These are phyloP conservation scores for Beta corolliflora DNA, from an alignment of 179 eudicot genomes.

Conservation along the genomic window DNA sequence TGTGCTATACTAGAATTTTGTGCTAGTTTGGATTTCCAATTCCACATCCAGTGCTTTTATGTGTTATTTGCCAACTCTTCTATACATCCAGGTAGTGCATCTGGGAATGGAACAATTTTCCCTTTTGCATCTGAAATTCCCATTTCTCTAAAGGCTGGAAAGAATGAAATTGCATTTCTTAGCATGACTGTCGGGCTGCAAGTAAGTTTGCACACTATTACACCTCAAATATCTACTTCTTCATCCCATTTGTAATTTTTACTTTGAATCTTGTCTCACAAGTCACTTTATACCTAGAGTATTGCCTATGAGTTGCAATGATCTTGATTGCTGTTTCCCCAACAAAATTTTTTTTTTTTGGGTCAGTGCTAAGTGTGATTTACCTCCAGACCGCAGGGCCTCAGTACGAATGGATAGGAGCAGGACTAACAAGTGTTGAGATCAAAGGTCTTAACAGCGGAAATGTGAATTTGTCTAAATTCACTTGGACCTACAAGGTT, in stretches of 20 bases:
- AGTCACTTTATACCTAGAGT: too few relatives aligned
- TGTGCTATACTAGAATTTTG: background rate
- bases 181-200: slow-evolving; percentile 94
- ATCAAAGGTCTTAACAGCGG: slow-evolving; percentile 59
- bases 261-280: background rate
- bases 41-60: background rate
- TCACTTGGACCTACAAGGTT: slow-evolving; percentile 83
- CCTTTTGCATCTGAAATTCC: slow-evolving; percentile 56
- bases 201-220: slow-evolving; percentile 42
- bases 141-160: slow-evolving; percentile 71
- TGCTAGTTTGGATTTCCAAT: background rate
- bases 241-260: background rate
- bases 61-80: slow-evolving; percentile 1
- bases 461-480: slow-evolving; percentile 55
- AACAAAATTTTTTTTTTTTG: background rate
- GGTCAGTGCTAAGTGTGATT: slow-evolving; percentile 3
- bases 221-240: background rate
- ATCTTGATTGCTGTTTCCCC: background rate
- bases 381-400: slow-evolving; percentile 84
- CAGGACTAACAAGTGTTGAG: slow-evolving; percentile 75
- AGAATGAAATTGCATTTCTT: slow-evolving; percentile 87
- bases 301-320: background rate
- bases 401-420: slow-evolving; percentile 88
- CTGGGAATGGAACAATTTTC: slow-evolving; percentile 77
- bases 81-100: slow-evolving; percentile 56